Evolutionary conservation across 495 filamentous ascomycete species (phyloP), one percentile per base, ranked within the genome.

Genomic region (Neurospora sp.): DNA sequence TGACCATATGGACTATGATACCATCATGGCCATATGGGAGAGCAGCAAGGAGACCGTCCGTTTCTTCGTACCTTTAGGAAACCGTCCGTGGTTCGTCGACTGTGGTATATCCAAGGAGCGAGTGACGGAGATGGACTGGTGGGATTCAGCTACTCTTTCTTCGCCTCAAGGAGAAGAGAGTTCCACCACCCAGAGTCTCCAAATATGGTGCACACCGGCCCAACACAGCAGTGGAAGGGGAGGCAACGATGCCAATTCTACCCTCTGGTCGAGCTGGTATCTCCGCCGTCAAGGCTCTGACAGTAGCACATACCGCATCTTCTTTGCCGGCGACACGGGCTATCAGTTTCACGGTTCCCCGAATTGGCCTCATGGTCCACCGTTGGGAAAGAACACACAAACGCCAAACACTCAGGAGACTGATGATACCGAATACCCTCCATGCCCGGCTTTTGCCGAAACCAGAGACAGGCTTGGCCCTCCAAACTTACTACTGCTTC

Each of bases 191-290:
- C 6, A 16, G 6, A 65, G 53, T 71, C 38, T 76, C 79, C 69
- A 79, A 72, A 18, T 87, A 76, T 74, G 82, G 78, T 75, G 79
- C 73, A 79, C 78, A 3, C 86, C 86, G 0, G 78, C 81, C 0
- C 86, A 88, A 69, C 86, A 88, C 74, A 78, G 77, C 72, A 85
- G 83, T 27, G 84, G 81, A 1, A 76, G 86, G 40, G 45, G 69
- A 1, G 73, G 77, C 0, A 74, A 61, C 68, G 80, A 83, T 22
- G 74, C 79, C 6, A 74, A 75, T 53, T 71, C 73, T 5, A 82
- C 84, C 1, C 81, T 89, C 9, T 89, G 87, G 87, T 84, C 83
- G 27, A 85, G 85, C 59, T 89, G 87, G 87, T 79, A 82, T n/a
- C 70, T 89, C 8, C 78, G 82, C 37, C 71, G 77, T 40, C 74